A percentile compares a stretch with the other conserved stretches of the same genome.
Conservation (phyloP, 805 yeast genomes). For the Kregervanrija pseudodelftensis region DNA sequence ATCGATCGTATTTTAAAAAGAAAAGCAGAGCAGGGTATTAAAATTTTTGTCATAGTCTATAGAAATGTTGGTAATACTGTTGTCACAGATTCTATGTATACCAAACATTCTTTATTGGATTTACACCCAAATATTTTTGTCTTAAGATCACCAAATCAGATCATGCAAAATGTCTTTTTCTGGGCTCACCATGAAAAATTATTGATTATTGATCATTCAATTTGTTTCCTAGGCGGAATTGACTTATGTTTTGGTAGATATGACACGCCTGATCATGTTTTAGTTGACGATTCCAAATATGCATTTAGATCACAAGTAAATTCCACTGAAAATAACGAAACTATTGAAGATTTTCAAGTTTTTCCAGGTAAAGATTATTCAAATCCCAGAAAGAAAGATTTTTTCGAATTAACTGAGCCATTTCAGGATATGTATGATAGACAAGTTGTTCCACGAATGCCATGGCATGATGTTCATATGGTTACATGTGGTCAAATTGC, state of each 20-base stretch:
- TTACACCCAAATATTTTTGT: conserved; percentile 83
- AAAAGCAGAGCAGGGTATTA: conserved; percentile 92
- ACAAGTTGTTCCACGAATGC: conserved; percentile 81
- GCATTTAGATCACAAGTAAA: conserved; percentile 18
- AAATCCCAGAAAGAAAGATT: conserved; percentile 89
- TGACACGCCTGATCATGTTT: conserved; percentile 93
- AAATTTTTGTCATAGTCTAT: conserved; percentile 84
- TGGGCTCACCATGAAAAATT: conserved; percentile 99
- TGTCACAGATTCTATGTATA: conserved; percentile 88
- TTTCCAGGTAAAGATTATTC: conserved; percentile 98
- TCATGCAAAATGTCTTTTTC: conserved; percentile 84
- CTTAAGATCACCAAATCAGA: conserved; percentile 91
- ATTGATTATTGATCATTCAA: conserved; percentile 76
- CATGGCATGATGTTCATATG: conserved; percentile 99
- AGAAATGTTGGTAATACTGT: conserved; percentile 92
- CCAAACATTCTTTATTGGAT: conserved; percentile 85
- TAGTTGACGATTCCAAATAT: conserved; percentile 59
- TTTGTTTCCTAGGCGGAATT: conserved; percentile 91
- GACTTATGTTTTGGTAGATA: conserved; percentile 93
- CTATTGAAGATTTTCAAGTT: conserved; percentile 40
- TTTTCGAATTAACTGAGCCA: conserved; percentile 72
- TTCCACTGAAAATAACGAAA: conserved; percentile 13
- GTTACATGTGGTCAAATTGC: conserved; percentile 92
- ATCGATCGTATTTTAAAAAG: conserved; percentile 80
- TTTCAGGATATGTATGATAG: conserved; percentile 91